phyloP scores from a whole-genome alignment of 139 green algal species.

The Limnomonas spitsbergensis region DNA sequence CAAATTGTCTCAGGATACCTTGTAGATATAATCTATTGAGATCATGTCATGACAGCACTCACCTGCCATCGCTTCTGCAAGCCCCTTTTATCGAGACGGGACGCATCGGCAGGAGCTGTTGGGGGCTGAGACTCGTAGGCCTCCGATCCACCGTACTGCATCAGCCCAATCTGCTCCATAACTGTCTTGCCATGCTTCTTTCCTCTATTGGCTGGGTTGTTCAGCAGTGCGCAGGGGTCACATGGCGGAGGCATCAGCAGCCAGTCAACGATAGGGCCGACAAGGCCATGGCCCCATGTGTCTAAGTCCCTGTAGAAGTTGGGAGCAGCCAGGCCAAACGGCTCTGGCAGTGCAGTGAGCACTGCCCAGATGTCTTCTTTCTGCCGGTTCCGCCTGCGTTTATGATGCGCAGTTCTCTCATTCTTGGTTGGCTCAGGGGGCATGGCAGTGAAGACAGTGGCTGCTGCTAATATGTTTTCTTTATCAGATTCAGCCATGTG shows the following conservation, averaged over 20 bases:
- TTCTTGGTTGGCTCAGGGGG: background rate
- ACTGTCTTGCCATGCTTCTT: slow-evolving; percentile 23
- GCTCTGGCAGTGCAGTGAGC: background rate
- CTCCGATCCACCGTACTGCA: slow-evolving; percentile 15
- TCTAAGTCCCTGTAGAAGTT: background rate
- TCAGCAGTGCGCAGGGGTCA: slow-evolving; percentile 31
- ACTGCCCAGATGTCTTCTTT: background rate
- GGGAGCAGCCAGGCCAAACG: background rate
- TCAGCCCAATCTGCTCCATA: slow-evolving; percentile 24
- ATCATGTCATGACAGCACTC: no score
- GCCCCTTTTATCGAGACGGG: slow-evolving; percentile 1
- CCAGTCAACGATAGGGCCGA: slow-evolving; percentile 22
- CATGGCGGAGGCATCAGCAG: background rate
- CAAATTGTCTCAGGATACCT: no score
- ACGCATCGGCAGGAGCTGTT: background rate
- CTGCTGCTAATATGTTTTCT: no score
- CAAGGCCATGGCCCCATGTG: no score
- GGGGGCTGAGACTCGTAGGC: background rate
- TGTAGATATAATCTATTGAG: no score
- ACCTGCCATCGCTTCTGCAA: slow-evolving; percentile 33
- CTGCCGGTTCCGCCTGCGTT: background rate
- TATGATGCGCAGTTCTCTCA: background rate
- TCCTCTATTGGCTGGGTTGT: slow-evolving; percentile 28
- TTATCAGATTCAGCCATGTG: no score
- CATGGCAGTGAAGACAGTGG: no score